Percentiles rank a stretch among this genome's conserved stretches.
phyloP scores from a whole-genome alignment of 2,329 filamentous ascomycete genomes.

The Coleophoma crateriformis region DNA sequence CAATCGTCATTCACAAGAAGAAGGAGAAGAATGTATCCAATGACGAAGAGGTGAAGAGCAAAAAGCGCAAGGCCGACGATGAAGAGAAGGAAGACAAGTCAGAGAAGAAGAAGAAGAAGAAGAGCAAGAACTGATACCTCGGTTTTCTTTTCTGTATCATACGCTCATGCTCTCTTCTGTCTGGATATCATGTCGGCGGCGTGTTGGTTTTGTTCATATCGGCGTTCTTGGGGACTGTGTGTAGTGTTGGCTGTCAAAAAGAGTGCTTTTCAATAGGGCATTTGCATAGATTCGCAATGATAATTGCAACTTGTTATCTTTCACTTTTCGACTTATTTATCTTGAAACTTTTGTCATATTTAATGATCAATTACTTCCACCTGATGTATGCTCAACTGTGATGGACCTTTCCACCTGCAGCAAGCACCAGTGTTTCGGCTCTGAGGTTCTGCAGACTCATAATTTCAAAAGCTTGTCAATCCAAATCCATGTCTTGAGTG shows the following conservation, averaged over 20 bases:
- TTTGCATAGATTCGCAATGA: neutral
- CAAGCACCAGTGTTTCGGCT: too few relatives aligned
- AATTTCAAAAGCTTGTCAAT: too few relatives aligned
- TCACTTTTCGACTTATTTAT: too few relatives aligned
- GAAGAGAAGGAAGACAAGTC: conserved; percentile 52
- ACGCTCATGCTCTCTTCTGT: conserved; percentile 7
- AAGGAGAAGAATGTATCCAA: conserved; percentile 55
- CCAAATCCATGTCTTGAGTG: too few relatives aligned
- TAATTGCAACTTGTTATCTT: too few relatives aligned
- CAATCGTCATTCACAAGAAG: conserved; percentile 64
- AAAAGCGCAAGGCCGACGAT: conserved; percentile 64
- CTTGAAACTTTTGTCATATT: too few relatives aligned
- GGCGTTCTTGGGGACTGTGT: conserved; percentile 5
- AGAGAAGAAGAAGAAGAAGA: conserved; percentile 58
- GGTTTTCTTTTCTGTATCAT: conserved; percentile 16
- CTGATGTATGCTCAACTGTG: too few relatives aligned
- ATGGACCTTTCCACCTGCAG: too few relatives aligned
- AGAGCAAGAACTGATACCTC: conserved; percentile 24
- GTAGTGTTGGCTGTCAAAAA: neutral
- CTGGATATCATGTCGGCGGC: conserved; percentile 5
- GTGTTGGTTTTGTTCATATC: conserved; percentile 3
- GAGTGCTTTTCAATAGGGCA: neutral
- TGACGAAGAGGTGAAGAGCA: conserved; percentile 49
- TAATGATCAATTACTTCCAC: too few relatives aligned
- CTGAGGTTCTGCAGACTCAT: too few relatives aligned